These are phyloP conservation scores for Talaromyces rugulosus DNA, from an alignment of 2,329 filamentous ascomycete species.

Conservation along the genomic window DNA sequence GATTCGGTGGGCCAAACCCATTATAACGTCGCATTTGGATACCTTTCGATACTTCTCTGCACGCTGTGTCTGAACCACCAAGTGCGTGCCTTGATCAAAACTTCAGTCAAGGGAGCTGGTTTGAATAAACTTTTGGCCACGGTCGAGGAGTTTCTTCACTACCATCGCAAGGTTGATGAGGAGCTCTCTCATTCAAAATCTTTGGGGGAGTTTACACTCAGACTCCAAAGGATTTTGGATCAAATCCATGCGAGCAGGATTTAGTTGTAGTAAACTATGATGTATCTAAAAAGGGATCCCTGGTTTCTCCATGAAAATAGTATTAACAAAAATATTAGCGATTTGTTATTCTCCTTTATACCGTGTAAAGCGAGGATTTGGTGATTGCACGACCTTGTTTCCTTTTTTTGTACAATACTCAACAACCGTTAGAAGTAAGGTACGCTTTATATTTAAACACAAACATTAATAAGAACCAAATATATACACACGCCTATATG, in stretches of 20 bases:
- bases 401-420: too few species aligned
- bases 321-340: neutral
- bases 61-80: slow-evolving; percentile 64
- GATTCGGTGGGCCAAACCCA: slow-evolving; percentile 64
- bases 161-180: slow-evolving; percentile 57
- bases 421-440: too few species aligned
- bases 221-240: slow-evolving; percentile 51
- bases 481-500: neutral
- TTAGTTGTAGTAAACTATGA: too few species aligned
- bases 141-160: slow-evolving; percentile 59
- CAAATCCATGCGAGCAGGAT: slow-evolving; percentile 29
- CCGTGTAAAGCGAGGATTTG: too few species aligned
- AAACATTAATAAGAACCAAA: too few species aligned
- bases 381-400: too few species aligned
- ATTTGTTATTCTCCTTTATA: neutral
- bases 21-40: slow-evolving; percentile 79
- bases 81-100: slow-evolving; percentile 41
- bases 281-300: neutral
- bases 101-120: slow-evolving; percentile 42
- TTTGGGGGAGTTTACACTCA: slow-evolving; percentile 49
- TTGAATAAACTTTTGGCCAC: slow-evolving; percentile 52
- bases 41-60: slow-evolving; percentile 77
- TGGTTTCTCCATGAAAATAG: neutral
- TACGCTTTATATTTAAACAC: too few species aligned
- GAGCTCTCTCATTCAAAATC: slow-evolving; percentile 38